Evolutionary conservation across 108 stramenopile genomes (phyloP).

Genomic region (Nitzschia sp.): DNA sequence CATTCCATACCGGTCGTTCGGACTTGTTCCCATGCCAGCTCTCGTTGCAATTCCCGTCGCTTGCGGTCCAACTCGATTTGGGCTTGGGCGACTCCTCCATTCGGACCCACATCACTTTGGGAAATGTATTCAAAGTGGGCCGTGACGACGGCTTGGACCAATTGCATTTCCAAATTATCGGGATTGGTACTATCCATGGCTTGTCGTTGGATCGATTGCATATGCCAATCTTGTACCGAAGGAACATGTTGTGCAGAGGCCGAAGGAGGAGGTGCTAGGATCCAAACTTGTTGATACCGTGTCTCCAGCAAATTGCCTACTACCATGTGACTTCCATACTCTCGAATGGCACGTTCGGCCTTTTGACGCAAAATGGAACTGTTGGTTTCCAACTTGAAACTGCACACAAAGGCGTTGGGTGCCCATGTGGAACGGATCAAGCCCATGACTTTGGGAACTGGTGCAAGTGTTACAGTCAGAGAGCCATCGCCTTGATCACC

Average conservation of each 20-base stretch:
- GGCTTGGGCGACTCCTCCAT: slow-evolving; percentile 39
- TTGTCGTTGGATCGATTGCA: slow-evolving; percentile 33
- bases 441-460: slow-evolving; percentile 93
- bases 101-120: slow-evolving; percentile 22
- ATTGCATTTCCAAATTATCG: slow-evolving; percentile 59
- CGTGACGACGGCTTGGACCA: slow-evolving; percentile 65
- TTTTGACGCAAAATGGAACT: slow-evolving; percentile 75
- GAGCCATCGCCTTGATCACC: slow-evolving; percentile 17
- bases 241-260: not conserved
- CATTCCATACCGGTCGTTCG: slow-evolving; percentile 31
- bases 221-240: slow-evolving; percentile 35
- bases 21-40: slow-evolving; percentile 50
- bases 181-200: slow-evolving; percentile 1
- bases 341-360: slow-evolving; percentile 79
- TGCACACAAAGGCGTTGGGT: slow-evolving; percentile 89
- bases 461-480: slow-evolving; percentile 63
- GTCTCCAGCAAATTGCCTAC: slow-evolving; percentile 92
- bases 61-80: slow-evolving; percentile 37
- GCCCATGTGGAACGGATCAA: slow-evolving; percentile 76
- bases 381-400: slow-evolving; percentile 99
- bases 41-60: slow-evolving; percentile 43
- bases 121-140: slow-evolving; percentile 84
- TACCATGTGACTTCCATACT: slow-evolving; percentile 92
- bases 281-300: slow-evolving; percentile 80
- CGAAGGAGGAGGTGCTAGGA: slow-evolving; percentile 42